These are phyloP conservation scores for Solanum hybrid DNA, from an alignment of 305 asterid species.

Conservation along the genomic window DNA sequence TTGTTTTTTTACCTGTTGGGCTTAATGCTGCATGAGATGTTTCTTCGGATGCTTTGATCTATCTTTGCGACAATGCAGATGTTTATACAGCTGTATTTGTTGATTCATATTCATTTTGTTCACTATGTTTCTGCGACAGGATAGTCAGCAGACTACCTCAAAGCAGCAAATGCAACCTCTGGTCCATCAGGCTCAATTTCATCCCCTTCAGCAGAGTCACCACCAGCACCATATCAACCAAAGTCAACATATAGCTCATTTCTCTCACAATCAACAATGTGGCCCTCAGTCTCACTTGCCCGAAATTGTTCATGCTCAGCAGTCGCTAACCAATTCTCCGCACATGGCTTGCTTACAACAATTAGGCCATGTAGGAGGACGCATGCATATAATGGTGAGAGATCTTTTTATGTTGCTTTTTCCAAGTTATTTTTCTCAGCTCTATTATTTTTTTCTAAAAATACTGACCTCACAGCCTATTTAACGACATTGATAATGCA, in stretches of 20 bases:
- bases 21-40: background rate
- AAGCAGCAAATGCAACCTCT: conserved; percentile 63
- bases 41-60: background rate
- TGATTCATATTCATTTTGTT: background rate
- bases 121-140: conserved; percentile 22
- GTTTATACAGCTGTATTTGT: background rate
- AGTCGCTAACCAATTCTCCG: conserved; percentile 47
- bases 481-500: conserved; percentile 12
- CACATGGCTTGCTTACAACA: conserved; percentile 67
- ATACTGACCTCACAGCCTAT: background rate
- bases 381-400: conserved; percentile 63
- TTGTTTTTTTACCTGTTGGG: background rate
- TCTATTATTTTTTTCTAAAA: background rate
- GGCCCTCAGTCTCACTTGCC: conserved; percentile 63
- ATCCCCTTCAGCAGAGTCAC: conserved; percentile 51
- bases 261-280: conserved; percentile 62
- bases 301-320: conserved; percentile 67
- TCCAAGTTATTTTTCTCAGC: background rate
- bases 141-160: conserved; percentile 40
- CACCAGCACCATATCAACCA: conserved; percentile 63
- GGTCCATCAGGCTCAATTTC: conserved; percentile 58
- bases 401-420: background rate
- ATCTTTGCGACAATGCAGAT: background rate
- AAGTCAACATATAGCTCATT: conserved; percentile 49
- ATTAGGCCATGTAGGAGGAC: conserved; percentile 70